Conservation (phyloP, 257 asterid species). For the Solanum sejunctum region DNA sequence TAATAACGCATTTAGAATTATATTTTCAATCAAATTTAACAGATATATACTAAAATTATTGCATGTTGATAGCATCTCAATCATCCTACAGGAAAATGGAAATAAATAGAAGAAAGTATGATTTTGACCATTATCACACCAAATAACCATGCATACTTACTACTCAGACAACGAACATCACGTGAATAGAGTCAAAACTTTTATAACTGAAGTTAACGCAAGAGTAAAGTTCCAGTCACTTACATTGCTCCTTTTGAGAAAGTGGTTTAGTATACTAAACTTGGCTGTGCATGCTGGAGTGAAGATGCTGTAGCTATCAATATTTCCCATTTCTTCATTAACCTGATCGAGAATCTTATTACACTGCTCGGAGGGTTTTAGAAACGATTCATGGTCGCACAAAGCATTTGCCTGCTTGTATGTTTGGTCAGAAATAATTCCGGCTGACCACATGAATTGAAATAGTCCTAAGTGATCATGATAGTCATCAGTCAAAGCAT, state of each 20-base stretch:
- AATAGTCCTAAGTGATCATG: slow-evolving; percentile 76
- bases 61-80: not conserved
- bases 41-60: not conserved
- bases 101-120: not conserved
- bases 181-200: not conserved
- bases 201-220: not conserved
- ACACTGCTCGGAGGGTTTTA: slow-evolving; percentile 36
- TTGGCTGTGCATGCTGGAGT: slow-evolving; percentile 80
- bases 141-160: not conserved
- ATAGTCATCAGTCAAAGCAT: slow-evolving; percentile 81
- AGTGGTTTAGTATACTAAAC: slow-evolving; percentile 23
- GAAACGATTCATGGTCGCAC: slow-evolving; percentile 51
- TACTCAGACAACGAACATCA: not conserved
- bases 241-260: slow-evolving; percentile 40
- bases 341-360: slow-evolving; percentile 41
- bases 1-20: not conserved
- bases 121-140: not conserved
- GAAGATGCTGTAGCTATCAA: slow-evolving; percentile 81
- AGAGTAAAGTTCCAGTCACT: slow-evolving; percentile 7
- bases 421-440: slow-evolving; percentile 92
- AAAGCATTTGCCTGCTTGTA: slow-evolving; percentile 51
- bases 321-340: slow-evolving; percentile 61
- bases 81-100: not conserved
- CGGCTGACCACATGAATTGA: slow-evolving; percentile 80
- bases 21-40: not conserved